Conservation (phyloP, 1,284 basidiomycete species). For the Singerocomus rubriflavus region DNA sequence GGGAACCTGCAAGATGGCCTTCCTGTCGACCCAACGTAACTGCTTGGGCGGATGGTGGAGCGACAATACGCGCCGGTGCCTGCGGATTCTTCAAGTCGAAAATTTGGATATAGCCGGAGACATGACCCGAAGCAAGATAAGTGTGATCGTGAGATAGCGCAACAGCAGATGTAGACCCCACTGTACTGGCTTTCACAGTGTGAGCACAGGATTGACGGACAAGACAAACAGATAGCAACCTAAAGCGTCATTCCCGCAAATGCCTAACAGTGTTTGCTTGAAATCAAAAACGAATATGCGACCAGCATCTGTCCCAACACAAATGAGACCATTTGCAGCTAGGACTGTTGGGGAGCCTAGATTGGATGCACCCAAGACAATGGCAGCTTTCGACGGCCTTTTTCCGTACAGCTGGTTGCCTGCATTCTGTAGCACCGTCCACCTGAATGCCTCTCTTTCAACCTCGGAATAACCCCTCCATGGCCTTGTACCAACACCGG, state of each 20-base stretch:
- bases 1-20: slow-evolving; percentile 85
- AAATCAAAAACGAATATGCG: slow-evolving; percentile 87
- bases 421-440: slow-evolving; percentile 70
- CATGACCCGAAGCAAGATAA: slow-evolving; percentile 88
- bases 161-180: slow-evolving; percentile 86
- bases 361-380: slow-evolving; percentile 54
- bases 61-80: slow-evolving; percentile 64
- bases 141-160: slow-evolving; percentile 94
- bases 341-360: slow-evolving; percentile 76
- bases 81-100: slow-evolving; percentile 77
- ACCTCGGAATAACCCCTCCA: slow-evolving; percentile 25
- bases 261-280: slow-evolving; percentile 77
- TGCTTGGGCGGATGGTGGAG: slow-evolving; percentile 64
- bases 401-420: slow-evolving; percentile 54
- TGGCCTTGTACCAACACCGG: slow-evolving; percentile 24
- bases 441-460: slow-evolving; percentile 68
- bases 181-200: slow-evolving; percentile 46
- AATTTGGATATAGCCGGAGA: slow-evolving; percentile 81
- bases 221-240: slow-evolving; percentile 44
- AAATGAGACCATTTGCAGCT: slow-evolving; percentile 86
- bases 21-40: slow-evolving; percentile 85
- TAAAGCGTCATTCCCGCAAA: slow-evolving; percentile 68
- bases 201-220: slow-evolving; percentile 16
- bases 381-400: slow-evolving; percentile 53
- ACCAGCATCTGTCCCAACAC: slow-evolving; percentile 83